Percentiles rank a stretch among this genome's conserved stretches.
Conservation (phyloP, 2,329 filamentous ascomycete genomes). For the Huntiella bhutanensis region DNA sequence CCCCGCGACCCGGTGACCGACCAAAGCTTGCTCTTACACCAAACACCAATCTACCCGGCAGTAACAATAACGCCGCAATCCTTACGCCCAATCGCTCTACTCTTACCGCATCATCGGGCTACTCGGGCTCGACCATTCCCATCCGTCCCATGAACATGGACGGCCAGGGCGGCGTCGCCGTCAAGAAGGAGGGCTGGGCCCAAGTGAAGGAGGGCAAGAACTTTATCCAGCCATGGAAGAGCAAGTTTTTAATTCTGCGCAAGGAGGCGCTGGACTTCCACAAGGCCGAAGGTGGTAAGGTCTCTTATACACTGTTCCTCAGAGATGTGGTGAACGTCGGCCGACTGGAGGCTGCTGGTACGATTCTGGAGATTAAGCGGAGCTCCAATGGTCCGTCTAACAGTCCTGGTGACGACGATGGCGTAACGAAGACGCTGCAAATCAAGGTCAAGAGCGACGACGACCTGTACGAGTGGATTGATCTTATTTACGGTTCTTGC, state of each 20-base stretch:
- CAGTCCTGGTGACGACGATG: slow-evolving; percentile 61
- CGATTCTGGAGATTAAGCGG: slow-evolving; percentile 85
- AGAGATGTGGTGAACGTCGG: slow-evolving; percentile 80
- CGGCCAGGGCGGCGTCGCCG: slow-evolving; percentile 46
- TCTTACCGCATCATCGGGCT: slow-evolving; percentile 36
- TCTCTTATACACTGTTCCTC: slow-evolving; percentile 67
- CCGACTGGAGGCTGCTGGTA: slow-evolving; percentile 75
- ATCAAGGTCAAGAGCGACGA: slow-evolving; percentile 91
- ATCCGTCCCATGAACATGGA: slow-evolving; percentile 42
- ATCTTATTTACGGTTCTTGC: slow-evolving; percentile 90
- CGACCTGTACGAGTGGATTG: slow-evolving; percentile 97
- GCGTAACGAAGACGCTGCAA: slow-evolving; percentile 63
- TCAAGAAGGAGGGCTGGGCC: slow-evolving; percentile 68
- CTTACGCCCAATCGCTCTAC: slow-evolving; percentile 48
- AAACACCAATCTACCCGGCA: slow-evolving; percentile 54
- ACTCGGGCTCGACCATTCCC: slow-evolving; percentile 53
- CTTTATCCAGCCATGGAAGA: slow-evolving; percentile 72
- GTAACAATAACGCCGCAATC: slow-evolving; percentile 54
- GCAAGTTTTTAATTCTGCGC: slow-evolving; percentile 77
- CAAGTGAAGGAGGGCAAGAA: slow-evolving; percentile 81
- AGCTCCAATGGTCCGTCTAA: slow-evolving; percentile 47
- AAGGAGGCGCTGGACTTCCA: slow-evolving; percentile 89
- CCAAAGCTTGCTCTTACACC: slow-evolving; percentile 67
- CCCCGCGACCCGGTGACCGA: slow-evolving; percentile 68
- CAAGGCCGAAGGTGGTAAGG: slow-evolving; percentile 75